Evolutionary conservation across 768 basidiomycete genomes (phyloP).

Genomic region (Pleurotus sapidus): DNA sequence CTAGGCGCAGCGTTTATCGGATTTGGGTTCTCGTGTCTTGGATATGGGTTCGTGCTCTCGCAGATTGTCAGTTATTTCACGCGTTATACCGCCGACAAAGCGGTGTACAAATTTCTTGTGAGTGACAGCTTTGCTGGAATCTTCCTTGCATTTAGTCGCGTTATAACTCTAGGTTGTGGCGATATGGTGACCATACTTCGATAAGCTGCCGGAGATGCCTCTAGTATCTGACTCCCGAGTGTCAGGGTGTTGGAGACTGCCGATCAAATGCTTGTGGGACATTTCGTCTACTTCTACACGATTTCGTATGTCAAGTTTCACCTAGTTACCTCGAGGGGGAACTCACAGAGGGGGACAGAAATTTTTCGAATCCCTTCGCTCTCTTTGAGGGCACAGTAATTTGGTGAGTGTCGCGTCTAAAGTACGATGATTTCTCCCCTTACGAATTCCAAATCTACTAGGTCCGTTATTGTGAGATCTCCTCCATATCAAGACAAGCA

Average conservation of each 20-base stretch:
- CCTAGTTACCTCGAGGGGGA: not conserved
- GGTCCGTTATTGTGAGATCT: conserved; percentile 36
- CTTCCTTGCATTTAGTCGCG: no score
- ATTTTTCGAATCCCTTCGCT: not conserved
- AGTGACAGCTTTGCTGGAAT: conserved; percentile 9
- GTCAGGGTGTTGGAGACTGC: conserved; percentile 41
- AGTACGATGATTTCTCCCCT: no score
- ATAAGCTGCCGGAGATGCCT: conserved; percentile 22
- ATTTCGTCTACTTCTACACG: conserved; percentile 52
- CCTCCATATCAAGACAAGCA: conserved; percentile 7
- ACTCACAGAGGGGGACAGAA: not conserved
- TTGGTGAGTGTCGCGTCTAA: conserved; percentile 27
- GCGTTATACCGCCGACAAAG: conserved; percentile 33
- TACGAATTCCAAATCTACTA: conserved; percentile 7
- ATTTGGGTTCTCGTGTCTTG: conserved; percentile 34
- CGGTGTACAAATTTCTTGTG: conserved; percentile 31
- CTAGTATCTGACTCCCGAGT: conserved; percentile 16
- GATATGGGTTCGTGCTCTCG: conserved; percentile 37
- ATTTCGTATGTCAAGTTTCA: conserved; percentile 39
- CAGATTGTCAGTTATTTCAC: conserved; percentile 36
- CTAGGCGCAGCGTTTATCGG: conserved; percentile 39
- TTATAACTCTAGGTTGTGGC: not conserved
- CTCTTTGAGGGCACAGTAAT: conserved; percentile 18
- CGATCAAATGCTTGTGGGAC: conserved; percentile 50
- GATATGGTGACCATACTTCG: not conserved